Evolutionary conservation across 2,329 filamentous ascomycete genomes (phyloP).

Genomic region (Cladosporium sp.): DNA sequence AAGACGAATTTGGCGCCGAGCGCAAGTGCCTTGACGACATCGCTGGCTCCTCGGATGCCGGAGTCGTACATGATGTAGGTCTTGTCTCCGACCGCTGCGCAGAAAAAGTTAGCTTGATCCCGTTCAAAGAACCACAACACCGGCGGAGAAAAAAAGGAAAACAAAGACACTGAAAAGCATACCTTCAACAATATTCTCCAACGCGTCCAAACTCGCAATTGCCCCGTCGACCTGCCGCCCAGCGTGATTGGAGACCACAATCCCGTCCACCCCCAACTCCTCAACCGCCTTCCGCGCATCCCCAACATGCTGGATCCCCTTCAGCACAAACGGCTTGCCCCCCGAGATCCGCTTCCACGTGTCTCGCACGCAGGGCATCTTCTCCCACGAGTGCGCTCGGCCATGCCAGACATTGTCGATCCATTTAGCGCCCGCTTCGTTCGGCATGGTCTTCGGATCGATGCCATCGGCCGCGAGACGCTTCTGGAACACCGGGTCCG

Average conservation of each 20-base stretch:
- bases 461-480: constrained; percentile 54
- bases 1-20: constrained; percentile 64
- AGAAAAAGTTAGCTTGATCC: not conserved
- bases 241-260: constrained; percentile 71
- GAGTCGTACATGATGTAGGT: constrained; percentile 61
- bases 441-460: constrained; percentile 53
- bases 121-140: not conserved
- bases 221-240: constrained; percentile 65
- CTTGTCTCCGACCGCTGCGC: constrained; percentile 49
- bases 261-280: constrained; percentile 63
- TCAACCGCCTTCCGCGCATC: constrained; percentile 64
- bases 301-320: constrained; percentile 67
- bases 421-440: constrained; percentile 60
- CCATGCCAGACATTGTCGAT: constrained; percentile 67
- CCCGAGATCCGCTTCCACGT: constrained; percentile 56
- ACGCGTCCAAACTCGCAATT: constrained; percentile 58
- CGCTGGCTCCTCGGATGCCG: constrained; percentile 57
- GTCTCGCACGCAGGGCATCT: constrained; percentile 64
- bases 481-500: constrained; percentile 60
- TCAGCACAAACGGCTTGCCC: constrained; percentile 60
- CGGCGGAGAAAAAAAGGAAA: not conserved
- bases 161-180: constrained; percentile 21
- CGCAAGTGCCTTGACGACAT: constrained; percentile 62
- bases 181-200: constrained; percentile 59
- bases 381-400: constrained; percentile 63